These are phyloP conservation scores for Penicillium sp. DNA, from an alignment of 2,329 filamentous ascomycete genomes.

Conservation along the genomic window DNA sequence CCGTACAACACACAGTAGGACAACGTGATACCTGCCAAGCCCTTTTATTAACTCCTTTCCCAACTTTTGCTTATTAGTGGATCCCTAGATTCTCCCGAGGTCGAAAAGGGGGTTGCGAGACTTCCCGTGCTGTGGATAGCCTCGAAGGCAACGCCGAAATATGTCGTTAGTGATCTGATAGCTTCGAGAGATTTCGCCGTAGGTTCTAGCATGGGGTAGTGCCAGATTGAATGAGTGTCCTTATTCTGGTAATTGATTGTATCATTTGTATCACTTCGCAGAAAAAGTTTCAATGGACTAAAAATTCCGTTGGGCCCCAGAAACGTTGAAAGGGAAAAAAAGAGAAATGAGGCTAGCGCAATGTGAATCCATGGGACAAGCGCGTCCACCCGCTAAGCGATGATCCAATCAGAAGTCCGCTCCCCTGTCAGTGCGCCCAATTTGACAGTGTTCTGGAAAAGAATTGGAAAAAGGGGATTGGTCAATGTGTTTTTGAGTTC, in stretches of 20 bases:
- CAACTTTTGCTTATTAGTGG: slow-evolving; percentile 1
- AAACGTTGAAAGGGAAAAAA: slow-evolving; percentile 2
- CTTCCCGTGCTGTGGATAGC: not conserved
- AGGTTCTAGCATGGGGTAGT: not conserved
- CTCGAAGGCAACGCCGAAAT: not conserved
- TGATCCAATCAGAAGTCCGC: not conserved
- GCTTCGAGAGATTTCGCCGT: not conserved
- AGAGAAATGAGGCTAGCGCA: slow-evolving; percentile 1
- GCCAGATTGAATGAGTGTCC: not conserved
- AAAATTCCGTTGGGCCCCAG: slow-evolving; percentile 2
- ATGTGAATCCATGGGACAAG: slow-evolving; percentile 3
- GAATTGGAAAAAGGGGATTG: slow-evolving; percentile 2
- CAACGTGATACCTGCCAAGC: not conserved
- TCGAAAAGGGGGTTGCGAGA: not conserved
- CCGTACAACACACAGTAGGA: not conserved
- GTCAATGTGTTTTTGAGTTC: not conserved
- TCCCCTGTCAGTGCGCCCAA: not conserved
- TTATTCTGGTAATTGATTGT: not conserved
- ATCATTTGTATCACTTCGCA: not conserved
- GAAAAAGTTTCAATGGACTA: not conserved
- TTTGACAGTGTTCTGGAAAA: slow-evolving; percentile 10
- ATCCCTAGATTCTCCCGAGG: not conserved
- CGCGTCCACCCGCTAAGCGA: not conserved
- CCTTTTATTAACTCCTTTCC: not conserved
- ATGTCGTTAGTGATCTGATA: not conserved